Percentiles rank a stretch among this genome's conserved stretches.
These are phyloP conservation scores for Fagus crenata DNA, from an alignment of 306 rosid species.

Conservation along the genomic window DNA sequence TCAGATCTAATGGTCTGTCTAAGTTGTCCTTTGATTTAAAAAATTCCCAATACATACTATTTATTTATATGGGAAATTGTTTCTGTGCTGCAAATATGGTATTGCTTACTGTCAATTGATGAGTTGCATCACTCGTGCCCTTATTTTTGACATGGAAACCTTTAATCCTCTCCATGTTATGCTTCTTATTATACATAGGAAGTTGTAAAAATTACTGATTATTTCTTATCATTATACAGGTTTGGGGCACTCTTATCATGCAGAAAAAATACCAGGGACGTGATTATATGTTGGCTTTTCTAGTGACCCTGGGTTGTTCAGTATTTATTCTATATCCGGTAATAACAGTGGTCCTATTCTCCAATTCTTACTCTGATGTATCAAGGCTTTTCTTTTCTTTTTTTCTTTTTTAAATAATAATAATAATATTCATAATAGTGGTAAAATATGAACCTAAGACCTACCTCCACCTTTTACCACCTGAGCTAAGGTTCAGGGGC, in stretches of 20 bases:
- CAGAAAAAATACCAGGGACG: conserved; percentile 77
- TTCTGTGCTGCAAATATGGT: too few species aligned
- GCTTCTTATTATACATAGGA: not conserved
- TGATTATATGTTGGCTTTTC: conserved; percentile 72
- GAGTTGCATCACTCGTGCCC: not conserved
- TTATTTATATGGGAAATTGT: too few species aligned
- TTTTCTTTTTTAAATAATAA: not conserved
- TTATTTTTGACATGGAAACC: not conserved
- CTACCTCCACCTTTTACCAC: not conserved
- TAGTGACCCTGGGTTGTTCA: conserved; percentile 87
- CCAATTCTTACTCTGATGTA: conserved; percentile 5
- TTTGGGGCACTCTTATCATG: conserved; percentile 93
- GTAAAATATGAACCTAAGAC: not conserved
- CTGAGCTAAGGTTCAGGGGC: not conserved
- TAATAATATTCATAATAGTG: not conserved
- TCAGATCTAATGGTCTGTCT: not conserved
- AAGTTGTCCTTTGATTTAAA: too few species aligned
- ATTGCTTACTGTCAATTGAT: not conserved
- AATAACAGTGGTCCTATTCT: conserved; percentile 33
- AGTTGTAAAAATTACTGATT: not conserved
- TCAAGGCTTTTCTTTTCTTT: not conserved
- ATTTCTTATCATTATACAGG: conserved; percentile 47
- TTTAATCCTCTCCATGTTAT: not conserved
- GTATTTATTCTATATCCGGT: conserved; percentile 90
- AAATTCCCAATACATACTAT: too few species aligned